Percentiles rank a stretch among this genome's conserved stretches.
phyloP scores from a whole-genome alignment of 805 yeast genomes.

The Danielozyma ontarioensis region DNA sequence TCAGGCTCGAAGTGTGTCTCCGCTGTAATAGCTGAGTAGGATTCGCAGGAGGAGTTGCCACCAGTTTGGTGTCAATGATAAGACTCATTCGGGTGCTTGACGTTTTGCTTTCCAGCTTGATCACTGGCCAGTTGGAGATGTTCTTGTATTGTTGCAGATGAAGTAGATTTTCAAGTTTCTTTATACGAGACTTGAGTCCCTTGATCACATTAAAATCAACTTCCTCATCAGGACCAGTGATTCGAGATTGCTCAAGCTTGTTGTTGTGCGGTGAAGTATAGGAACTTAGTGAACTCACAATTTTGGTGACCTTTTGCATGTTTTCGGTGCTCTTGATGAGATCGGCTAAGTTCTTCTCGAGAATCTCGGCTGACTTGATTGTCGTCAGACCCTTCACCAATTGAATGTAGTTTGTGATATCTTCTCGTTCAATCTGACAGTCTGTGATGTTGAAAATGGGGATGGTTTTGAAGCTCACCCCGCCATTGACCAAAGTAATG shows the following conservation, averaged over 20 bases:
- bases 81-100: conserved; percentile 10
- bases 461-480: neutral
- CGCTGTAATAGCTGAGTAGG: conserved; percentile 27
- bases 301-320: conserved; percentile 29
- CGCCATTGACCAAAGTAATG: conserved; percentile 9
- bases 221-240: conserved; percentile 11
- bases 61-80: conserved; percentile 9
- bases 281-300: conserved; percentile 26
- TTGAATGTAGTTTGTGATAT: conserved; percentile 24
- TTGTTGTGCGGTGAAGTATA: conserved; percentile 15
- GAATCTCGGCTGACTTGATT: conserved; percentile 32
- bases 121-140: conserved; percentile 42
- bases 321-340: conserved; percentile 35
- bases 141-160: conserved; percentile 68
- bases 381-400: conserved; percentile 22
- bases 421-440: conserved; percentile 26
- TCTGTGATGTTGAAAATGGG: conserved; percentile 26
- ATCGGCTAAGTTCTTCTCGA: conserved; percentile 42
- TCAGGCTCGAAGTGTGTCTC: conserved; percentile 2
- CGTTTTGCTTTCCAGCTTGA: conserved; percentile 2
- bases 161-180: conserved; percentile 68
- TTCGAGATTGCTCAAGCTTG: conserved; percentile 5
- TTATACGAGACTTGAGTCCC: conserved; percentile 68
- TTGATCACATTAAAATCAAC: conserved; percentile 34
- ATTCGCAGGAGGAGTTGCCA: conserved; percentile 6